Conservation (phyloP, 225 moss, liverwort and hornwort genomes). For the Marchantia polymorpha region DNA sequence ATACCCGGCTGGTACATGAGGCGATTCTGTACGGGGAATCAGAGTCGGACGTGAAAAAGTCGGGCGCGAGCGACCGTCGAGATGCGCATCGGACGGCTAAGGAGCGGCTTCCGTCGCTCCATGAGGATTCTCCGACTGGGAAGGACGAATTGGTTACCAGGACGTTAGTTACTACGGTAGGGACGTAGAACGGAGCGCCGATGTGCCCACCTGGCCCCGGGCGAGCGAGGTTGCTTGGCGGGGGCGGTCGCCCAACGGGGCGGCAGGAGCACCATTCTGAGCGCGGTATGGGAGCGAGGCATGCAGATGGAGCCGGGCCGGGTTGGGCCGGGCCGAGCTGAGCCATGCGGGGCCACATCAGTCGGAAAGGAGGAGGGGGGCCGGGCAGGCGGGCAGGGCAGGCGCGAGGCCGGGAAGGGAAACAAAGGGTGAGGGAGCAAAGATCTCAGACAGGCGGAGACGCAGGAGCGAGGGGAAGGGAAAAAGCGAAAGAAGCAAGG, state of each 20-base stretch:
- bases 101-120: not conserved
- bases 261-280: not conserved
- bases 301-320: not conserved
- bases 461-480: conserved; percentile 1
- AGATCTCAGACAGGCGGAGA: not conserved
- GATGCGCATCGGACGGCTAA: not conserved
- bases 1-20: no score
- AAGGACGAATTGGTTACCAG: not conserved
- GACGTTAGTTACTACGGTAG: not conserved
- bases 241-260: not conserved
- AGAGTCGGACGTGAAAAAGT: not conserved
- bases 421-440: conserved; percentile 3
- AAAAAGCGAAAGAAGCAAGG: not conserved
- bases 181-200: no score
- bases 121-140: not conserved
- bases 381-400: not conserved
- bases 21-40: no score
- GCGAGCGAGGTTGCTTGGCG: not conserved
- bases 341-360: conserved; percentile 5
- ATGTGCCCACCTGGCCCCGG: not conserved
- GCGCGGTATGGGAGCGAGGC: not conserved
- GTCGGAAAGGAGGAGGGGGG: not conserved
- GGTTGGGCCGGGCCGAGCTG: not conserved
- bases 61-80: not conserved
- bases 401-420: conserved; percentile 1